Evolutionary conservation across 257 asterid genomes (phyloP).

Genomic region (Cynanchum wilfordii): DNA sequence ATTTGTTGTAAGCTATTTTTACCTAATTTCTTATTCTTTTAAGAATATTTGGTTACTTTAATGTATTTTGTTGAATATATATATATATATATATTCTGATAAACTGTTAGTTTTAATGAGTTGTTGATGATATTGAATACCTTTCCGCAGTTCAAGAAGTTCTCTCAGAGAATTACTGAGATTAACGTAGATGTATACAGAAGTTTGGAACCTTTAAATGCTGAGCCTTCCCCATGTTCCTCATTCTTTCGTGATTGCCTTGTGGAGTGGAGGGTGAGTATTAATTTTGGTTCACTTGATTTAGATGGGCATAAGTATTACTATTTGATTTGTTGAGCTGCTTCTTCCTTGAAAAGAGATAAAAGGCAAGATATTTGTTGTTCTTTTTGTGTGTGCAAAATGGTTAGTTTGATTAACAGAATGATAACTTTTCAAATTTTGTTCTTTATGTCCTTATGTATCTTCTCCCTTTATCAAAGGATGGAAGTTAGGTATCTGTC

Average conservation of each 20-base stretch:
- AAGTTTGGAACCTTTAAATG: slow-evolving; percentile 53
- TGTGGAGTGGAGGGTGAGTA: slow-evolving; percentile 60
- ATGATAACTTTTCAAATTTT: background rate
- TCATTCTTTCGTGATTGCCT: slow-evolving; percentile 78
- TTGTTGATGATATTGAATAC: slow-evolving; percentile 5
- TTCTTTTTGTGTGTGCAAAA: background rate
- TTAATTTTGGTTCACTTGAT: background rate
- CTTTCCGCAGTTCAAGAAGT: slow-evolving; percentile 62
- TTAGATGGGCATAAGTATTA: too few species aligned
- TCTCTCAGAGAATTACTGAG: slow-evolving; percentile 57
- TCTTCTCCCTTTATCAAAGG: background rate
- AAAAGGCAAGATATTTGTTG: background rate
- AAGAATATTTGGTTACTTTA: background rate
- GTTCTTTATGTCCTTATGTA: background rate
- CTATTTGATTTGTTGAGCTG: too few species aligned
- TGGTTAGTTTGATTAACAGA: background rate
- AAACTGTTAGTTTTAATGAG: background rate
- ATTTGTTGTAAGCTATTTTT: slow-evolving; percentile 53
- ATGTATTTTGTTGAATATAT: background rate
- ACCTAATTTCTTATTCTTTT: background rate
- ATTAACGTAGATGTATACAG: slow-evolving; percentile 67
- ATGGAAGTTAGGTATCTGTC: background rate
- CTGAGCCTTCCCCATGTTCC: slow-evolving; percentile 71
- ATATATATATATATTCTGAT: background rate
- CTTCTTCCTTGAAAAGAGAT: too few species aligned